Evolutionary conservation across 805 yeast species (phyloP).

Genomic region (Isabelozyma rhagii): DNA sequence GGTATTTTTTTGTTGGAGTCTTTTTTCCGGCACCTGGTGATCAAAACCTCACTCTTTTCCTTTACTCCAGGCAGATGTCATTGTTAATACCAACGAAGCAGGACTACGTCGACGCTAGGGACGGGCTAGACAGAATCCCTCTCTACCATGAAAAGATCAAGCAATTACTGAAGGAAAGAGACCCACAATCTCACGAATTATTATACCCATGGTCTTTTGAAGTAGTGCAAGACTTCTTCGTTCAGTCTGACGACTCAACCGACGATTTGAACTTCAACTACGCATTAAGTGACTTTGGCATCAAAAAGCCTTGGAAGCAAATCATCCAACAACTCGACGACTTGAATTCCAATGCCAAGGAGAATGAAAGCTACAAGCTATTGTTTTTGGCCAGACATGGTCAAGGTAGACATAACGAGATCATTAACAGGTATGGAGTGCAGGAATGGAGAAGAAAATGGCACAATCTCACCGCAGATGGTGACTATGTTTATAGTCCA

Average conservation of each 20-base stretch:
- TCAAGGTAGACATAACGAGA: conserved; percentile 60
- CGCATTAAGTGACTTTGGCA: conserved; percentile 41
- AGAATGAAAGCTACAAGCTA: conserved; percentile 40
- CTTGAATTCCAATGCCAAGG: conserved; percentile 27
- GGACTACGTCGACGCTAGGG: conserved; percentile 33
- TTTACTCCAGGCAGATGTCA: conserved; percentile 12
- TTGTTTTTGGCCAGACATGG: conserved; percentile 62
- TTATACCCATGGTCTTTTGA: conserved; percentile 39
- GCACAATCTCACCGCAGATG: conserved; percentile 50
- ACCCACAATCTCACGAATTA: conserved; percentile 16
- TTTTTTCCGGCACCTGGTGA: neutral
- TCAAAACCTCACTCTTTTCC: neutral
- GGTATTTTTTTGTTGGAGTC: neutral
- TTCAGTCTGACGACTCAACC: conserved; percentile 37
- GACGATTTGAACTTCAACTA: conserved; percentile 48
- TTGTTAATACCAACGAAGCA: conserved; percentile 26
- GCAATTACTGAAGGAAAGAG: conserved; percentile 11
- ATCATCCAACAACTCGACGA: conserved; percentile 22
- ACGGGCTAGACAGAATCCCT: conserved; percentile 15
- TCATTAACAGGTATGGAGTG: conserved; percentile 48
- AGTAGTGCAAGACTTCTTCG: conserved; percentile 45
- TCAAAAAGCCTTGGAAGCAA: conserved; percentile 35
- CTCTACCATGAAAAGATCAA: conserved; percentile 9
- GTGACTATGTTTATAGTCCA: conserved; percentile 52
- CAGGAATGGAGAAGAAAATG: conserved; percentile 53